Base-by-base conservation (phyloP, 2,329 filamentous ascomycete genomes). In the Neophaeococcomyces aloes region DNA sequence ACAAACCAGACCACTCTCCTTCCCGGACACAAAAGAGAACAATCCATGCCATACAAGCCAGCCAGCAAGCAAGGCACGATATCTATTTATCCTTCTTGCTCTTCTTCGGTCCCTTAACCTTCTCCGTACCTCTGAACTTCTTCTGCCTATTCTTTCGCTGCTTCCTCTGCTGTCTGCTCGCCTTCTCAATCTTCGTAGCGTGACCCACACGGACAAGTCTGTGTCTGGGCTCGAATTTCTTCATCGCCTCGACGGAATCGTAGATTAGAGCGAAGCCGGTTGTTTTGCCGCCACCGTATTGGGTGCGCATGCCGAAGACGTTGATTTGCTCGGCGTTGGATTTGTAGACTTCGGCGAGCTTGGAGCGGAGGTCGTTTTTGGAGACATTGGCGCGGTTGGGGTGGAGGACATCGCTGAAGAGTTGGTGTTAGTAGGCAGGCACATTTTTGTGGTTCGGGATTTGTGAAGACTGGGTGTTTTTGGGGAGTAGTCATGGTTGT, bases 71-170 rank as follows among this genome's bases (percentile, higher is more conserved):
- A 34, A 34, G 35, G 27, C 39, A 33, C 43, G 34, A 44, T 23
- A 23, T 36, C 75, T 86, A 86, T 78, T 84, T 81, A 73, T 86
- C 63, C 13, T 37, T 33, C 57, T 70, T 76, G 71, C 71, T 86
- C 83, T 95, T 94, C 81, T 93, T 91, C 67, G 81, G 82, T 70
- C 87, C 87, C 86, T 95, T 95, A 78, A 81, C 81, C 86, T 98
- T 98, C 65, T 87, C 89, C 63, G 86, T 94, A 69, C 91, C 91
- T 61, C 91, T 85, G 71, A 95, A 83, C 68, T 89, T 91, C 87
- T 98, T 96, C 74, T 85, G 81, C 71, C 89, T 81, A 86, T 98
- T 98, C 86, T 98, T 98, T 78, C 91, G 85, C 78, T 96, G 91
- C 80, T 98, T 98, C 95, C 91, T 88, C 75, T 98, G 91, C 76